Evolutionary conservation across 306 rosid genomes (phyloP).

Genomic region (Fragaria ananassa): DNA sequence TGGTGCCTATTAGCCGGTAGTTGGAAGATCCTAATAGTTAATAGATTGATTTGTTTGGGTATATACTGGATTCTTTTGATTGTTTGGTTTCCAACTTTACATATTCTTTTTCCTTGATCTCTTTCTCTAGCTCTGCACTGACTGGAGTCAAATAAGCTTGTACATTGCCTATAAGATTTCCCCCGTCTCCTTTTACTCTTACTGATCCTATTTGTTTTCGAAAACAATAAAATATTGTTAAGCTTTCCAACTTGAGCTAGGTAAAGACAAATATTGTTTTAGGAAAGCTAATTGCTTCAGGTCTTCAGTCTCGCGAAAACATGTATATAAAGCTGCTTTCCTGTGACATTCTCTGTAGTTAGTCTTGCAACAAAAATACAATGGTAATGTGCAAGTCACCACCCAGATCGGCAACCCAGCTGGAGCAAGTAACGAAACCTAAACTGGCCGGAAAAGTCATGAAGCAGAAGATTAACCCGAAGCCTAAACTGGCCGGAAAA

Average conservation of each 20-base stretch:
- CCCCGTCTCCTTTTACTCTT: too few species aligned
- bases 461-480: not conserved
- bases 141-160: not conserved
- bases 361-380: not conserved
- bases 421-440: not conserved
- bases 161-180: not conserved
- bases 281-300: not conserved
- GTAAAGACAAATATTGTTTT: not conserved
- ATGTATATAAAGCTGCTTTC: not conserved
- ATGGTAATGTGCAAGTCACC: not conserved
- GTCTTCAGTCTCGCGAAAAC: not conserved
- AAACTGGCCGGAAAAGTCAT: not conserved
- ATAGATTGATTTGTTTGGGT: slow-evolving; percentile 20
- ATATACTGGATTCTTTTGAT: slow-evolving; percentile 9
- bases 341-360: not conserved
- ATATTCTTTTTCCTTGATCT: not conserved
- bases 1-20: slow-evolving; percentile 37
- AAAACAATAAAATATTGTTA: not conserved
- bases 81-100: slow-evolving; percentile 1
- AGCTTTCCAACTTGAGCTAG: not conserved
- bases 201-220: not conserved
- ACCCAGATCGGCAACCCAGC: not conserved
- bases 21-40: slow-evolving; percentile 30
- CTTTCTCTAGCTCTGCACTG: too few species aligned
- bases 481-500: not conserved